Evolutionary conservation across 2,329 filamentous ascomycete genomes (phyloP).

Genomic region (Pseudocercospora crystallina): DNA sequence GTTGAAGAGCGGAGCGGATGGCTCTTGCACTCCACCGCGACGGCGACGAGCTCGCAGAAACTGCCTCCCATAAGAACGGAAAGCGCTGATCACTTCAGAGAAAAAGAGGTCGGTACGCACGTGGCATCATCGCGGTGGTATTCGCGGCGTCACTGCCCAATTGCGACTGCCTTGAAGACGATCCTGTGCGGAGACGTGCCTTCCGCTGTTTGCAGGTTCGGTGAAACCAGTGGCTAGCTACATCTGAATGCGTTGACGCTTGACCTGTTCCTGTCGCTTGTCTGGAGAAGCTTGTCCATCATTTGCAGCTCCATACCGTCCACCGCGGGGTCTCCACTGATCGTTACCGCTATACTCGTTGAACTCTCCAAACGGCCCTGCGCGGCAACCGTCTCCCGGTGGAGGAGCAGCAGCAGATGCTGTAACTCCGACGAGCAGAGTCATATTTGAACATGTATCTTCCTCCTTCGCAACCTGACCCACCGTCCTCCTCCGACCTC

Average conservation of each 20-base stretch:
- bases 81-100: no score
- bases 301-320: neutral
- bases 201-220: neutral
- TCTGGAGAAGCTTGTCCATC: neutral
- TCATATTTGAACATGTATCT: slow-evolving; percentile 5
- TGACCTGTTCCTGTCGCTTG: slow-evolving; percentile 2
- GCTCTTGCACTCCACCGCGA: no score
- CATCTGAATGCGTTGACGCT: neutral
- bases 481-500: no score
- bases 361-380: no score
- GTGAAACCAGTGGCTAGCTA: slow-evolving; percentile 1
- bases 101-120: no score
- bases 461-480: neutral
- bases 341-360: neutral
- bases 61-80: no score
- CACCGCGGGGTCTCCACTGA: neutral
- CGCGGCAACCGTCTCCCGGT: no score
- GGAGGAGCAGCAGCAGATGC: neutral
- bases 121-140: no score
- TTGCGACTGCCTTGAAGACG: neutral
- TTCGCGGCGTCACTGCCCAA: neutral
- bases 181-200: neutral
- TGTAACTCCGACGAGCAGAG: neutral
- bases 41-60: no score
- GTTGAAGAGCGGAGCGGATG: no score